These are phyloP conservation scores for Pleurotus platypus DNA, from an alignment of 768 basidiomycete species.

Conservation along the genomic window DNA sequence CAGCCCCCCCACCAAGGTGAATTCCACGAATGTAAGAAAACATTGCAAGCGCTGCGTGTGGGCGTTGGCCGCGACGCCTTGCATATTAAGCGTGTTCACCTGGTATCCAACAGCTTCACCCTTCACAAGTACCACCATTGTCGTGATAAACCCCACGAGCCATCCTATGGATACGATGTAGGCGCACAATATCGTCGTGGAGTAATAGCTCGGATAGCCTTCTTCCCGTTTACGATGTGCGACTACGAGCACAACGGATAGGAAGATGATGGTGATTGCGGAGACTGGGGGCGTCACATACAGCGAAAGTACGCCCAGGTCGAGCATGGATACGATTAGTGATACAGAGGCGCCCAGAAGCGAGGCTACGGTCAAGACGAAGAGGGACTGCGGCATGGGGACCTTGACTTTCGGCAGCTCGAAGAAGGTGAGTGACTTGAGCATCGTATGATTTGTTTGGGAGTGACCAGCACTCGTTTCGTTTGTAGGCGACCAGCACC, in stretches of 20 bases:
- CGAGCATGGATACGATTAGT: conserved; percentile 28
- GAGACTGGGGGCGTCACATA: conserved; percentile 26
- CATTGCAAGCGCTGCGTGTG: conserved; percentile 26
- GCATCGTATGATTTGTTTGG: conserved; percentile 8
- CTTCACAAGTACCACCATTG: conserved; percentile 20
- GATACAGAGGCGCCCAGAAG: conserved; percentile 19
- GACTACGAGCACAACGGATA: conserved; percentile 21
- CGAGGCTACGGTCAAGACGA: conserved; percentile 24
- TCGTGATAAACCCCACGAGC: conserved; percentile 26
- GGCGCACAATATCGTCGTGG: conserved; percentile 23
- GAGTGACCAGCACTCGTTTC: conserved; percentile 11
- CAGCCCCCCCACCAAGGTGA: conserved; percentile 20
- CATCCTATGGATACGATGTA: conserved; percentile 27
- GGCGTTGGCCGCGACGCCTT: conserved; percentile 24
- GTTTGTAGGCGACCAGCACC: conserved; percentile 24
- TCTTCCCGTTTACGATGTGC: conserved; percentile 20
- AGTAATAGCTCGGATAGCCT: conserved; percentile 28
- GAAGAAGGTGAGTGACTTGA: background rate
- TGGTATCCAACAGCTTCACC: conserved; percentile 14
- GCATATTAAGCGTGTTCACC: conserved; percentile 15
- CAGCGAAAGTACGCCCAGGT: conserved; percentile 29
- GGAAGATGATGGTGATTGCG: conserved; percentile 26
- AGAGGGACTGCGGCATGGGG: conserved; percentile 22
- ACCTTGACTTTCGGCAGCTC: background rate
- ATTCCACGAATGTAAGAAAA: conserved; percentile 22